A percentile compares a stretch with the other conserved stretches of the same genome.
phyloP scores from a whole-genome alignment of 1,284 basidiomycete genomes.

The Cutaneotrichosporon spelunceum region DNA sequence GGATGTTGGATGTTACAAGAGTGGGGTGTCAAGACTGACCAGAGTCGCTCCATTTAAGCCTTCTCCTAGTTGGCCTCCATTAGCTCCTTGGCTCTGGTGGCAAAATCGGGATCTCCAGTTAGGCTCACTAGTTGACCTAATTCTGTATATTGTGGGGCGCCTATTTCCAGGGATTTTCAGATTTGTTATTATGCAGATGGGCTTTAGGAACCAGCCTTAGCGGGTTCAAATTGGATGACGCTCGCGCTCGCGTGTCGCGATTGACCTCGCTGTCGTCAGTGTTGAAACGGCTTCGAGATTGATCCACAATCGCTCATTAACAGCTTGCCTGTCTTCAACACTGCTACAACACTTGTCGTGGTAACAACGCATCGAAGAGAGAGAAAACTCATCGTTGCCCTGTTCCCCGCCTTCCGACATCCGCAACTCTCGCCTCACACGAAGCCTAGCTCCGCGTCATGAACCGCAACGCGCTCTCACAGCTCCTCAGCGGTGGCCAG shows the following conservation, averaged over 20 bases:
- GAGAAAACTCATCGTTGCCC: neutral
- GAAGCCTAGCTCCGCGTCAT: neutral
- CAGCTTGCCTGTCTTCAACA: neutral
- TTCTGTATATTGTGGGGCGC: neutral
- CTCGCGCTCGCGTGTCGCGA: conserved; percentile 10
- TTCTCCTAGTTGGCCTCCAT: neutral
- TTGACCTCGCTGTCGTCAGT: conserved; percentile 11
- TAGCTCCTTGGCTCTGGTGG: neutral
- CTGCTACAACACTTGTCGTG: neutral
- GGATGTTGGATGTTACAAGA: neutral
- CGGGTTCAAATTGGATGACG: neutral
- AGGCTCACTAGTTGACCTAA: neutral
- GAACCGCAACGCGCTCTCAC: conserved; percentile 13
- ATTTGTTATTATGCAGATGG: neutral
- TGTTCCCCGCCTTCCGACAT: no score
- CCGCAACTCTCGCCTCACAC: neutral
- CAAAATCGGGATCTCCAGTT: neutral
- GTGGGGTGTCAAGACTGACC: neutral
- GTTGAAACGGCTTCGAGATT: conserved; percentile 9
- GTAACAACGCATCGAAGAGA: neutral
- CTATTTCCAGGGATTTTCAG: neutral
- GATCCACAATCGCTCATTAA: conserved; percentile 1
- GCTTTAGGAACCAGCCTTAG: neutral
- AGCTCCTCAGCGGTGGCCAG: conserved; percentile 13
- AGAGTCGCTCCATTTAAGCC: conserved; percentile 3